phyloP scores from a whole-genome alignment of 1,284 basidiomycete genomes.

The Pterulicium gracile region DNA sequence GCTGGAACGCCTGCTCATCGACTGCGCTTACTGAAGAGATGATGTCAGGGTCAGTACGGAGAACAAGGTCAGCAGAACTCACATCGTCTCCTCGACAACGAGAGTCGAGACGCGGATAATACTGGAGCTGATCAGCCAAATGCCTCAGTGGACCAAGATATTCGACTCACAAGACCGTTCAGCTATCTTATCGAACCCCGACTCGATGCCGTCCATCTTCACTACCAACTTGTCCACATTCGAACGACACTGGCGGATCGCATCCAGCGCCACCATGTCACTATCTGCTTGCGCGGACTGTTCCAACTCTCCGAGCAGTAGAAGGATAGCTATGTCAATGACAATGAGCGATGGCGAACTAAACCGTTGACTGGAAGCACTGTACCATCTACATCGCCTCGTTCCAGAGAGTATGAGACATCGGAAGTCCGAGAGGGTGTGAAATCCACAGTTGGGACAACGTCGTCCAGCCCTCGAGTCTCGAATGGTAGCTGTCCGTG shows the following conservation, averaged over 20 bases:
- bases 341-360: no score
- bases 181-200: conserved; percentile 71
- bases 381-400: conserved; percentile 59
- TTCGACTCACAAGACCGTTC: conserved; percentile 59
- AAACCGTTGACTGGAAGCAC: no score
- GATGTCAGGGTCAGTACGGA: conserved; percentile 9
- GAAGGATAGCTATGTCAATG: conserved; percentile 49
- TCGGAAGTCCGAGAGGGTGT: conserved; percentile 49
- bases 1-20: conserved; percentile 60
- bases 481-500: conserved; percentile 77
- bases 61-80: conserved; percentile 20
- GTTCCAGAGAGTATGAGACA: conserved; percentile 50
- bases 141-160: conserved; percentile 2
- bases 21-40: conserved; percentile 44
- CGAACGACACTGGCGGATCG: conserved; percentile 51
- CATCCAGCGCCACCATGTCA: conserved; percentile 34
- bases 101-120: conserved; percentile 59
- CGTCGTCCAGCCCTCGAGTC: conserved; percentile 62
- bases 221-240: conserved; percentile 56
- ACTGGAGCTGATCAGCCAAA: no score
- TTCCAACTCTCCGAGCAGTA: conserved; percentile 57
- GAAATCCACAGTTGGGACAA: conserved; percentile 70
- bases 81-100: conserved; percentile 58
- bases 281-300: conserved; percentile 32
- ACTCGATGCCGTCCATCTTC: conserved; percentile 69